Evolutionary conservation across 2,329 filamentous ascomycete species (phyloP), one percentile per base, ranked within the genome.

Genomic region (Myrmaecium sp.): DNA sequence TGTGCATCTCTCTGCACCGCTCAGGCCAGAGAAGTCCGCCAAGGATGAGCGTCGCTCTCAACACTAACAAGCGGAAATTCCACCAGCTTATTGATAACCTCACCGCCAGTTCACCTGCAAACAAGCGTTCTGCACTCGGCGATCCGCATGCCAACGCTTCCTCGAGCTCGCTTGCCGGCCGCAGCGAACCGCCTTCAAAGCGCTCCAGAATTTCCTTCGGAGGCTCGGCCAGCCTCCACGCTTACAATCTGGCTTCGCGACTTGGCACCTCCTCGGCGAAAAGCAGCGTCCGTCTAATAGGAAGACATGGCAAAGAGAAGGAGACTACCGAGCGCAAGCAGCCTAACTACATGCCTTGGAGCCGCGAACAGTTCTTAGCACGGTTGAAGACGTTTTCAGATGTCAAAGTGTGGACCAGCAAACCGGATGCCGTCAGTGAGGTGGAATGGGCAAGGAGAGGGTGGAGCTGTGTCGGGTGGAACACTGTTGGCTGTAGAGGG

Each of bases 361-460:
- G 89, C 47, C 77, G 89, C 28, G 70, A 73, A 20, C 72, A 81
- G 38, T 83, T 95, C 34, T 62, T 95, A 7, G 70, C 67, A 39
- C 63, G 89, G 14, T 61, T 98, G 15, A 76, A 76, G 33, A 91
- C 82, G 0, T 98, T 92, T 46, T 78, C 86, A 44, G 82, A 86
- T 38, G 73, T 95, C 25, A 89, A 82, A 28, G 69, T 78, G 46
- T 98, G 86, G 86, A 77, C 79, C n/a, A 78, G 81, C 0, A 95
- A 95, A 48, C 84, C 89, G 0, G 69, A 84, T 27, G 64, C 62
- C 17, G 74, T 95, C 39, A 82, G 72, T 44, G 89, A 95, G 53
- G 73, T 94, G 5, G 77, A 83, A 48, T 98, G 89, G 89, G 84
- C 84, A 1, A 93, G 86, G 58, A 62, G 79, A 31, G 86, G 86